Base-by-base conservation (phyloP, 768 basidiomycete genomes). In the Fistulinella prunicolor region DNA sequence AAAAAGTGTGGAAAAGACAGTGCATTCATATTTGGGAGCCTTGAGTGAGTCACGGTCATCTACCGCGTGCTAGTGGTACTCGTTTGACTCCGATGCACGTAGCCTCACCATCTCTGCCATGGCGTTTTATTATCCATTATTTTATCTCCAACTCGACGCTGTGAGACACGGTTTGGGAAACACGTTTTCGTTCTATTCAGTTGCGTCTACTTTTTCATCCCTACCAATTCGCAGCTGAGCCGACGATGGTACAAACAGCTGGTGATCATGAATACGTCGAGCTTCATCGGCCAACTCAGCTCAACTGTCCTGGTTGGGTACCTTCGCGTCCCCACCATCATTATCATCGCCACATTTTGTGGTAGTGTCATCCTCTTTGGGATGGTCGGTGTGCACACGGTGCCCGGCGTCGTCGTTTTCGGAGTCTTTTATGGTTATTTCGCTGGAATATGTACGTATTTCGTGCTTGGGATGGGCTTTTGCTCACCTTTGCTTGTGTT, bases 131-230 rank as follows among this genome's bases (percentile, higher is more conserved):
- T 79, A 76, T 47, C 80, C 81, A 1, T 65, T 81, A 22, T 83
- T 81, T 64, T 84, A 80, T 57, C 63, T 85, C 20, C 83, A 85
- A 53, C 66, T 83, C 14, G 71, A 79, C 38, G 70, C 81, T 1
- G 69, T 77, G 19, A 69, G 66, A 42, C 77, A 78, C 38, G 75
- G 73, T 1, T 63, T 81, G 16, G 63, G 68, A 24, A 63, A 70
- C 3, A 63, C 60, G 6, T 65, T 84, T n/a, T 78, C 82, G 0
- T 83, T 84, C 51, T 82, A 83, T 54, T 74, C 73, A 35, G 82
- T 82, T 66, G 57, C 34, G 70, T 63, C 19, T 30, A 6, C 12
- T 32, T 22, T 23, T 42, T 28, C 29, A 2, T 21, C 34, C 4
- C 9, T 2, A 3, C 17, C 5, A 6, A 34, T 42, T 22, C 20